Evolutionary conservation across 306 rosid genomes (phyloP), one percentile per base, ranked within the genome.

Genomic region (Glycine soja): DNA sequence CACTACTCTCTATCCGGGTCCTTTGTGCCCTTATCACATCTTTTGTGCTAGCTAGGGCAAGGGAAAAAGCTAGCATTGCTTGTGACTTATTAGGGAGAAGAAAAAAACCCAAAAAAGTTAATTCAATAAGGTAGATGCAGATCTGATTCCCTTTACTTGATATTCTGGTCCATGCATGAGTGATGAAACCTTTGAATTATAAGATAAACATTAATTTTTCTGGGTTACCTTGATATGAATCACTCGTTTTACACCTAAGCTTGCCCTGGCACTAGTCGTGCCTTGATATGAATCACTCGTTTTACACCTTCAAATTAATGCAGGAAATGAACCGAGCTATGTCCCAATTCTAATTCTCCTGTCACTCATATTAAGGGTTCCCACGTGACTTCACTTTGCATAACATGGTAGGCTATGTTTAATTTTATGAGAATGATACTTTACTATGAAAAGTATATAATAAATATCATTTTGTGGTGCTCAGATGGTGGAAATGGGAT

Each of bases 251-350:
- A 75, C 87, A 84, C 56, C 82, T 75, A 24, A 24, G 30, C 30
- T 24, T 24, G 2, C 30, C 30, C 30, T 24, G 30, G 30, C 30
- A 24, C 30, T 24, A 24, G 30, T 24, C 1, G 30, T 24, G 30
- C 30, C 1, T 24, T n/a, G n/a, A n/a, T n/a, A n/a, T 52, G 62
- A 58, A 40, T 65, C 72, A 7, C 50, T 38, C n/a, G 4, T 74
- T 84, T 84, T 79, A 74, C 87, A 84, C 56, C 82, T 75, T 65
- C 70, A 54, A 43, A 56, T 81, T 54, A 54, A 81, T 81, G 51
- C 13, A 42, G 16, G 24, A 38, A 13, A 70, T 18, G 43, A 50
- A 48, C 30, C 19, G 3, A 40, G 58, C 68, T 66, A 19, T 65
- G 63, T 70, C 71, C 72, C 53, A 70, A 61, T 45, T 74, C 56